Evolutionary conservation across 2,329 filamentous ascomycete genomes (phyloP).

Genomic region (Xylaria sp.): DNA sequence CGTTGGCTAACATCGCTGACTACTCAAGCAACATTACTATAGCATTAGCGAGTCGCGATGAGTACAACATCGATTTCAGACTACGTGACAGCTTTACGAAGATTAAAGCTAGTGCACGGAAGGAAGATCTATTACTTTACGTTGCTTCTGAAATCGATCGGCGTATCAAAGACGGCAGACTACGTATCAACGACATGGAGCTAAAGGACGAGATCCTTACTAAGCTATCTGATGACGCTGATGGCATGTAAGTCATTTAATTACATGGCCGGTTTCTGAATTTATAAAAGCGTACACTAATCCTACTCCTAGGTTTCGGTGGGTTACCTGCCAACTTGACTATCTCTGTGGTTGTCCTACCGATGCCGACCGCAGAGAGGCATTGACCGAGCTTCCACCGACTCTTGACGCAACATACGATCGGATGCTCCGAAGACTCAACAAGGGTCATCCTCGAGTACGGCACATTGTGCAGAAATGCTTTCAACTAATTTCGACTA

Average conservation of each 20-base stretch:
- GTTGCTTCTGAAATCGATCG: slow-evolving; percentile 37
- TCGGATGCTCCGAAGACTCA: slow-evolving; percentile 33
- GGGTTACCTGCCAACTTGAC: slow-evolving; percentile 39
- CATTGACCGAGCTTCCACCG: slow-evolving; percentile 35
- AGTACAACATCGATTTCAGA: slow-evolving; percentile 25
- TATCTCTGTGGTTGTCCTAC: slow-evolving; percentile 30
- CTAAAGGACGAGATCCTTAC: slow-evolving; percentile 37
- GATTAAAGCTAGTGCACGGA: slow-evolving; percentile 34
- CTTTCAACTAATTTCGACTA: slow-evolving; percentile 31
- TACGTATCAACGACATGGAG: slow-evolving; percentile 19
- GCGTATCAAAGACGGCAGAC: slow-evolving; percentile 18
- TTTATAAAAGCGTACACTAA: neutral
- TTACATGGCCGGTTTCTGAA: too few relatives aligned
- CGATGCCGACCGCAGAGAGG: slow-evolving; percentile 32
- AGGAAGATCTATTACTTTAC: slow-evolving; percentile 39
- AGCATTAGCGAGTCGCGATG: slow-evolving; percentile 36
- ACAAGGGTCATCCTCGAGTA: slow-evolving; percentile 6
- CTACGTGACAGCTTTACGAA: slow-evolving; percentile 32
- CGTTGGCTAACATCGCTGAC: slow-evolving; percentile 21
- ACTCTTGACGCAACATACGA: slow-evolving; percentile 35
- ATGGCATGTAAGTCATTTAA: slow-evolving; percentile 36
- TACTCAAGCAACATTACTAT: slow-evolving; percentile 32
- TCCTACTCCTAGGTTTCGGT: slow-evolving; percentile 9
- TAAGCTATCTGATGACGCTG: slow-evolving; percentile 24
- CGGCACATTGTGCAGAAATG: slow-evolving; percentile 25